Conservation (phyloP, 345 rosid genomes). For the Boechera stricta region DNA sequence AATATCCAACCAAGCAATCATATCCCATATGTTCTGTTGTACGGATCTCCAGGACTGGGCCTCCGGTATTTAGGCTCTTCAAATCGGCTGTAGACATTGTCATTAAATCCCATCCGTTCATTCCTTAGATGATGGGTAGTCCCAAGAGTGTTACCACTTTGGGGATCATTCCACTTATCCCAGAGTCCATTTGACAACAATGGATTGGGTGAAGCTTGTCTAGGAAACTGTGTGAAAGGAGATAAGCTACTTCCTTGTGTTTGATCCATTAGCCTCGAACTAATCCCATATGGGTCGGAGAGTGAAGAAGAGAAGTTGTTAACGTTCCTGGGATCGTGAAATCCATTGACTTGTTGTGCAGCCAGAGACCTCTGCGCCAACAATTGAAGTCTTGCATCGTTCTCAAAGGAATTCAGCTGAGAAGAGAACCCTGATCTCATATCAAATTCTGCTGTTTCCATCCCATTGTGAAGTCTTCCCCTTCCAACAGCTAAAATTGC, state of each 20-base stretch:
- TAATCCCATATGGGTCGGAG: conserved; percentile 56
- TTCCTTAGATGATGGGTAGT: conserved; percentile 65
- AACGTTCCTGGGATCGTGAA: conserved; percentile 52
- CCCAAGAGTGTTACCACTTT: conserved; percentile 55
- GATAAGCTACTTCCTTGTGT: conserved; percentile 56
- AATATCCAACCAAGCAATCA: conserved; percentile 46
- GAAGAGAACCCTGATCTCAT: conserved; percentile 57
- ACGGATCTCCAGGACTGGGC: conserved; percentile 68
- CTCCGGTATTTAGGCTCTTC: conserved; percentile 71
- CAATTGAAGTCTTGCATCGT: conserved; percentile 67
- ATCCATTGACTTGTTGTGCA: conserved; percentile 59
- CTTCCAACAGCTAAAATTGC: conserved; percentile 95
- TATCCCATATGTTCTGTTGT: conserved; percentile 73
- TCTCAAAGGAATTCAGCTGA: conserved; percentile 59
- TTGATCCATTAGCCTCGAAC: conserved; percentile 69
- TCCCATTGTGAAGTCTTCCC: conserved; percentile 68
- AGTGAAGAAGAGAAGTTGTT: conserved; percentile 54
- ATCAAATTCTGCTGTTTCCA: conserved; percentile 60
- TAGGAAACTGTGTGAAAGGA: conserved; percentile 54
- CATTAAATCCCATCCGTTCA: conserved; percentile 66
- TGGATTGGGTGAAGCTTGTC: conserved; percentile 66
- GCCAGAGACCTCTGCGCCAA: conserved; percentile 74
- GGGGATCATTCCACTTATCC: conserved; percentile 79
- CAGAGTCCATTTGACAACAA: conserved; percentile 65
- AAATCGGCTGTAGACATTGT: conserved; percentile 53